Evolutionary conservation across 345 rosid species (phyloP), one percentile per base, ranked within the genome.

Genomic region (Durio zibethinus): DNA sequence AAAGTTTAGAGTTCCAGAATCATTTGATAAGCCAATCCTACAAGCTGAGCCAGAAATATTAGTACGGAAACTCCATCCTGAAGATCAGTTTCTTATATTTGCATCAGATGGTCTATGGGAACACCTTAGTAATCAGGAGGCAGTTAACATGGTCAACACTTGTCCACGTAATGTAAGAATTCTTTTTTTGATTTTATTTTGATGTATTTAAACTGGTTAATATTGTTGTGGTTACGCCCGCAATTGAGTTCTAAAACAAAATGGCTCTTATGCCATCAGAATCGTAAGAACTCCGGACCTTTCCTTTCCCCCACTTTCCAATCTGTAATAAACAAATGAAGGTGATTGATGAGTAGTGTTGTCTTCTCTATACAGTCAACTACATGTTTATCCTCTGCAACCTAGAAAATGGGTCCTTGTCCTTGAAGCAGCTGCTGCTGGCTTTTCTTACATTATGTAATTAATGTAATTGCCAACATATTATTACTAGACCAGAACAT

Each of bases 41-140:
- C 87, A 80, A 83, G 97, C 99, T 1, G 98, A 97, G 82, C 99
- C 99, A 11, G 65, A 94, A 4, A 83, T 94, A 80, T 70, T 82
- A 18, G 97, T 92, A 79, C 94, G 90, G 73, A 89, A 86, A 84
- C 81, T 97, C 50, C 81, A 65, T 18, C 95, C 94, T 2, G 91
- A 91, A 80, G 97, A 96, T 84, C 94, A 86, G 77, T 96, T 97
- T 86, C 93, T 97, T 72, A 97, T 93, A 84, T 92, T 93, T 84
- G 98, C 98, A 7, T 92, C 99, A 3, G 98, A 94, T 87, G 97
- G 99, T 82, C 85, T 93, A 59, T 96, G 99, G 99, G 99, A 96
- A 82, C 97, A 96, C 84, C 86, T 96, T 36, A 91, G 89, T 82
- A 96, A 93, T 79, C 98, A 93, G 79, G 97, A 96, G 82, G 97